phyloP scores from a whole-genome alignment of 768 basidiomycete species.

The Agrocybe pediades region DNA sequence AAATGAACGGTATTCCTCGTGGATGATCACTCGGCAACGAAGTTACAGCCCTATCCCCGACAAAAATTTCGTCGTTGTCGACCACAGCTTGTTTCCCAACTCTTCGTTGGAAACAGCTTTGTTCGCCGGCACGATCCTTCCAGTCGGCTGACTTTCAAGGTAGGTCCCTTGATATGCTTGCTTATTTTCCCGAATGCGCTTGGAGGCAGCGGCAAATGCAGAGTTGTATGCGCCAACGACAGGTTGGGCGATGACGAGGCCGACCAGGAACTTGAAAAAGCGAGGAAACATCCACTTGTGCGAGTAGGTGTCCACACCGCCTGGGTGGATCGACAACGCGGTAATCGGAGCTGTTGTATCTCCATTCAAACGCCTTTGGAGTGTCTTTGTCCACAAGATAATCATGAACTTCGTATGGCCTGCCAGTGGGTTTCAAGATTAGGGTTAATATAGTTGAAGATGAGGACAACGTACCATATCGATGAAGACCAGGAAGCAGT shows the following conservation, averaged over 20 bases:
- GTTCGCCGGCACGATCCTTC: constrained; percentile 12
- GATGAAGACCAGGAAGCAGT: constrained; percentile 14
- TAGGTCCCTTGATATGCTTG: constrained; percentile 25
- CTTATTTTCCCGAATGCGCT: constrained; percentile 20
- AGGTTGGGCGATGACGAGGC: constrained; percentile 19
- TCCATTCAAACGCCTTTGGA: constrained; percentile 16
- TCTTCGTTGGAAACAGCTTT: constrained; percentile 13
- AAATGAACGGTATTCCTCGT: too few relatives aligned
- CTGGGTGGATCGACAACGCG: constrained; percentile 25
- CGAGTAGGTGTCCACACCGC: constrained; percentile 30
- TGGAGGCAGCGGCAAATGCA: constrained; percentile 30
- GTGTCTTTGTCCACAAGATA: constrained; percentile 18
- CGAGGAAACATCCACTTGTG: constrained; percentile 21
- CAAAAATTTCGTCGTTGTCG: constrained; percentile 10
- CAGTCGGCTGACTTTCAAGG: constrained; percentile 22
- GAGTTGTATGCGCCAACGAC: constrained; percentile 27
- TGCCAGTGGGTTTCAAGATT: background rate
- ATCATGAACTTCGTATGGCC: constrained; percentile 23
- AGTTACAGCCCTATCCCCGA: constrained; percentile 2
- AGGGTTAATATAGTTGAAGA: background rate
- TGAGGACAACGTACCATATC: constrained; percentile 17
- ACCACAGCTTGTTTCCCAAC: constrained; percentile 8
- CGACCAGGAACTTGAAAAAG: constrained; percentile 16
- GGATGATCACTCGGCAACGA: too few relatives aligned
- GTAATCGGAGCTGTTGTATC: constrained; percentile 20